phyloP scores from a whole-genome alignment of 768 basidiomycete genomes.

The Lentinula detonsa region DNA sequence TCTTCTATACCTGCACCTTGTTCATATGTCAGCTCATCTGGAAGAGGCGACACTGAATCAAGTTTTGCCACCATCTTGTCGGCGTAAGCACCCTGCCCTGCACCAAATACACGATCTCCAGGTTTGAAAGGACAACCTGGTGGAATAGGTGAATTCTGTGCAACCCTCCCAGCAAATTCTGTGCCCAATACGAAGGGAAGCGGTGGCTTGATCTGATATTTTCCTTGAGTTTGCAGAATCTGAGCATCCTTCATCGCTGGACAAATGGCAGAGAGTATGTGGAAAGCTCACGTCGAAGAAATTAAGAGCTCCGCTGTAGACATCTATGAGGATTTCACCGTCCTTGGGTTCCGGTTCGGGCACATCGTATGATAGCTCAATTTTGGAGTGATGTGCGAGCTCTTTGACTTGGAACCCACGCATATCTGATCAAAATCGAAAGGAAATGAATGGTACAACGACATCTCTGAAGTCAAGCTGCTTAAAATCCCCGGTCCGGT shows the following conservation, averaged over 20 bases:
- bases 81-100: constrained; percentile 67
- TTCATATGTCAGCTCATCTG: constrained; percentile 71
- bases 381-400: constrained; percentile 62
- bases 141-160: constrained; percentile 68
- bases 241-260: constrained; percentile 17
- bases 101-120: constrained; percentile 88
- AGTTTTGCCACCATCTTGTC: constrained; percentile 63
- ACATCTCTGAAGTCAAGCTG: background rate
- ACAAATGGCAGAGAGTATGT: background rate
- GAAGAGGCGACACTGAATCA: constrained; percentile 54
- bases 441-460: background rate
- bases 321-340: constrained; percentile 65
- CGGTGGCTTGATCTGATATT: constrained; percentile 79
- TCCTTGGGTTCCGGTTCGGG: constrained; percentile 50
- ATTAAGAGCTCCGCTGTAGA: constrained; percentile 71
- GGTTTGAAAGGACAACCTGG: constrained; percentile 68
- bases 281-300: constrained; percentile 57
- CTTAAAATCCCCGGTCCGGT: background rate
- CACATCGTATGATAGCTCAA: constrained; percentile 44
- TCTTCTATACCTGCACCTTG: constrained; percentile 67
- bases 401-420: constrained; percentile 71
- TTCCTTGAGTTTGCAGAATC: constrained; percentile 86
- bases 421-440: constrained; percentile 35
- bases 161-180: constrained; percentile 68
- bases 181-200: constrained; percentile 82